These are phyloP conservation scores for Sedum album DNA, from an alignment of 164 flowering plant genomes.

Conservation along the genomic window DNA sequence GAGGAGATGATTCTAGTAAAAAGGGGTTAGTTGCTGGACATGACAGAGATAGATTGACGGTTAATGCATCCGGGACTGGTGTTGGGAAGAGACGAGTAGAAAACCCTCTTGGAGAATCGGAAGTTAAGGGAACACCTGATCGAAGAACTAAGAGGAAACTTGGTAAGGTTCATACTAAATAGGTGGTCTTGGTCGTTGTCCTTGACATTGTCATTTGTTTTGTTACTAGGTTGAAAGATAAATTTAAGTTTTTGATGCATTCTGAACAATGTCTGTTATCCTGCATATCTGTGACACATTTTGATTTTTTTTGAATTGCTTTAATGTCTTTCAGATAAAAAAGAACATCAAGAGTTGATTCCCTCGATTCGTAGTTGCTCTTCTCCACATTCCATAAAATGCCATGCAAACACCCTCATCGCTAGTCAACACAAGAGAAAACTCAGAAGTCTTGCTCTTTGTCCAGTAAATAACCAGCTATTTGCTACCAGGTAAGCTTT, in stretches of 20 bases:
- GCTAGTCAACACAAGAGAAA: conserved; percentile 87
- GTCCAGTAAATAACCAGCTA: conserved; percentile 41
- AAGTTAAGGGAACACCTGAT: conserved; percentile 26
- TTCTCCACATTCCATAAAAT: conserved; percentile 37
- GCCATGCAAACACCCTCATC: conserved; percentile 41
- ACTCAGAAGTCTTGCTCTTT: conserved; percentile 65
- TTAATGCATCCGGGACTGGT: neutral
- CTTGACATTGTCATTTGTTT: neutral
- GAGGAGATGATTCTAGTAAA: neutral
- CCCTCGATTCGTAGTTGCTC: conserved; percentile 39
- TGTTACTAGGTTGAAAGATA: neutral
- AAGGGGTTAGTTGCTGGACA: neutral
- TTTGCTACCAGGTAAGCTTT: neutral
- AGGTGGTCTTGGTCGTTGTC: no score
- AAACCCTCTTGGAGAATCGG: conserved; percentile 22
- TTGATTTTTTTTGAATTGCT: neutral
- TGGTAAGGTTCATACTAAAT: conserved; percentile 28
- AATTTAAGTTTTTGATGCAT: neutral
- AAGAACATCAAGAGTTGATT: conserved; percentile 69
- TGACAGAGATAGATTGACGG: neutral
- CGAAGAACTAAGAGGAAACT: conserved; percentile 57
- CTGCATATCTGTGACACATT: neutral
- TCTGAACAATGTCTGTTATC: neutral
- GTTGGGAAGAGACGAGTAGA: conserved; percentile 21
- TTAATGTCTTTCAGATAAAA: conserved; percentile 36